These are phyloP conservation scores for Penicillium dipodomyicola DNA, from an alignment of 495 filamentous ascomycete genomes.

Conservation along the genomic window DNA sequence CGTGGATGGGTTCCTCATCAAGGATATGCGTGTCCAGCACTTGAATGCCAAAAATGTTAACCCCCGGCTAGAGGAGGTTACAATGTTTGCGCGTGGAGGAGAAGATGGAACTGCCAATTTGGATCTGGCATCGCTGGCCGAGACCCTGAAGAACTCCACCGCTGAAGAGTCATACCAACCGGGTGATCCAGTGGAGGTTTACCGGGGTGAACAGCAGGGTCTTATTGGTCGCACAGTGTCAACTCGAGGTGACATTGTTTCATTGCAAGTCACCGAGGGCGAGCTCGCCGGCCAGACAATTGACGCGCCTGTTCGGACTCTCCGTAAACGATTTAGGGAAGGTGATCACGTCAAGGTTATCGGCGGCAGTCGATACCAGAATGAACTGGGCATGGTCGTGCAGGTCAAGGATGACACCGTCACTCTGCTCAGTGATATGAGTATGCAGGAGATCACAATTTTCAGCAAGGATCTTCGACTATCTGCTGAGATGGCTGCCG, in stretches of 20 bases:
- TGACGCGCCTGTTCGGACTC: constrained; percentile 86
- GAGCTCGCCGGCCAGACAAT: constrained; percentile 78
- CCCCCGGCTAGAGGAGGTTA: constrained; percentile 91
- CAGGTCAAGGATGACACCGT: constrained; percentile 87
- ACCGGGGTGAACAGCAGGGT: constrained; percentile 92
- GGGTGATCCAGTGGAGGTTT: constrained; percentile 93
- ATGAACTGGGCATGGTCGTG: constrained; percentile 96
- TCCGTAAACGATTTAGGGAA: constrained; percentile 87
- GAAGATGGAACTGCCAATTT: constrained; percentile 93
- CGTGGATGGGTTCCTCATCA: constrained; percentile 87
- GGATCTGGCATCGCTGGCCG: constrained; percentile 83
- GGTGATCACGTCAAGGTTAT: constrained; percentile 99
- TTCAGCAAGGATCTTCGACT: constrained; percentile 96
- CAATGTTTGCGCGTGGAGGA: constrained; percentile 79
- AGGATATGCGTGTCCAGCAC: constrained; percentile 86
- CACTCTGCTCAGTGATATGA: constrained; percentile 86
- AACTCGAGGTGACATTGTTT: constrained; percentile 90
- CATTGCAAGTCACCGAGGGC: constrained; percentile 81
- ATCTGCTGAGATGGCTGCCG: constrained; percentile 82
- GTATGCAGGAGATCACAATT: constrained; percentile 88
- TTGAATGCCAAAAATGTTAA: constrained; percentile 84
- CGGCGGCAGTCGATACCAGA: constrained; percentile 85
- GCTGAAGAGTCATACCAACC: constrained; percentile 79
- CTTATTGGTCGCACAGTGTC: constrained; percentile 80
- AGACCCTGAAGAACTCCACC: constrained; percentile 75